These are phyloP conservation scores for Crithidia fasciculata DNA, from an alignment of 208 protist genomes.

Conservation along the genomic window DNA sequence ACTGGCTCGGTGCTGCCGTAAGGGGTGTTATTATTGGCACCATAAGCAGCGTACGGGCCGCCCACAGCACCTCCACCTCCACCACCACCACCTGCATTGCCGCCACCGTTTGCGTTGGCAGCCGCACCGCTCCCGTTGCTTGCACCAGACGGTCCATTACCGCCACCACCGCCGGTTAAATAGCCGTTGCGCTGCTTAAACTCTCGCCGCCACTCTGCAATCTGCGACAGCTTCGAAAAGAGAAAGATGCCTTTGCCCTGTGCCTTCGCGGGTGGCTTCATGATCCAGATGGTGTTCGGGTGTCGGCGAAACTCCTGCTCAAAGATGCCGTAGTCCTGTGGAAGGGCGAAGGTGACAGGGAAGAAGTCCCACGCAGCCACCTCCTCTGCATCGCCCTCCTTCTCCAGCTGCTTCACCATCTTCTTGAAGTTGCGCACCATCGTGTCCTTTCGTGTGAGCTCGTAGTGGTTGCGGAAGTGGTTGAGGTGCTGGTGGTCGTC, in stretches of 20 bases:
- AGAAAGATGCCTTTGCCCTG: constrained; percentile 98
- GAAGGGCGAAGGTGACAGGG: constrained; percentile 94
- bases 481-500: constrained; percentile 92
- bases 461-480: constrained; percentile 97
- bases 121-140: not conserved
- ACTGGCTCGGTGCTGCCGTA: constrained; percentile 62
- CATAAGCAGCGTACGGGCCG: constrained; percentile 3
- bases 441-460: constrained; percentile 96
- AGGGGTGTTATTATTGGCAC: not conserved
- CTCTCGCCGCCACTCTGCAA: constrained; percentile 93
- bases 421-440: constrained; percentile 97
- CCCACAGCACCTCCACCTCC: not conserved
- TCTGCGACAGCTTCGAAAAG: constrained; percentile 95
- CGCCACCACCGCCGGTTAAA: constrained; percentile 28
- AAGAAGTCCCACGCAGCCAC: constrained; percentile 93
- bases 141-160: not conserved
- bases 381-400: constrained; percentile 84
- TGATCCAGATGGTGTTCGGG: constrained; percentile 94
- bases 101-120: not conserved
- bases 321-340: constrained; percentile 95
- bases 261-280: constrained; percentile 96
- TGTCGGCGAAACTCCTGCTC: constrained; percentile 95
- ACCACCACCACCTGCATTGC: not conserved
- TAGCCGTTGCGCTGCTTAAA: constrained; percentile 73
- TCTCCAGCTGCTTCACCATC: constrained; percentile 87